Conservation (phyloP, 352 stramenopile species). For the Phytophthora citrophthora region DNA sequence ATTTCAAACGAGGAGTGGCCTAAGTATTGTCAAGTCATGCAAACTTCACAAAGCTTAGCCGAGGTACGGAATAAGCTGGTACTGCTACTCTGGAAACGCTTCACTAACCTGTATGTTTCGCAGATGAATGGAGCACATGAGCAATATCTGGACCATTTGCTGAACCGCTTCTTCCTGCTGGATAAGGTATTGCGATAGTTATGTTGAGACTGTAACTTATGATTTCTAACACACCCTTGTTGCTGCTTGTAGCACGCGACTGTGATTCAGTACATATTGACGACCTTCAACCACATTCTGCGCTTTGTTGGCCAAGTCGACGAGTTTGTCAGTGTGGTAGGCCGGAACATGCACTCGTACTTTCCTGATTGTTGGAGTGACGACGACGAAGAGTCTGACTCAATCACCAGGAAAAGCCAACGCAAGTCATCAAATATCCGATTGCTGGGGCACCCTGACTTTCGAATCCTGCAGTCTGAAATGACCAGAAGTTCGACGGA, state of each 20-base stretch:
- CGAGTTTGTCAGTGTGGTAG: constrained; percentile 54
- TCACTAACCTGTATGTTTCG: background rate
- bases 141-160: constrained; percentile 62
- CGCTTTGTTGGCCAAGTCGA: constrained; percentile 62
- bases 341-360: constrained; percentile 49
- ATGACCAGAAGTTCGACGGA: constrained; percentile 53
- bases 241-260: constrained; percentile 47
- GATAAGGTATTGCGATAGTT: constrained; percentile 58
- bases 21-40: constrained; percentile 20
- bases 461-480: constrained; percentile 35
- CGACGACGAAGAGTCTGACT: background rate
- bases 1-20: constrained; percentile 36
- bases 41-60: constrained; percentile 30
- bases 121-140: constrained; percentile 74
- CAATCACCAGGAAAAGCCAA: background rate
- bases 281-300: constrained; percentile 79
- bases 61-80: constrained; percentile 23
- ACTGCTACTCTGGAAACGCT: background rate
- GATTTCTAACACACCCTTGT: constrained; percentile 4
- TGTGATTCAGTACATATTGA: constrained; percentile 75
- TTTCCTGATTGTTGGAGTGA: constrained; percentile 28
- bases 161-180: constrained; percentile 75
- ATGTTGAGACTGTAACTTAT: background rate
- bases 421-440: constrained; percentile 1
- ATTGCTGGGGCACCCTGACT: constrained; percentile 32